Evolutionary conservation across 345 rosid species (phyloP).

Genomic region (Dipteronia sinensis): DNA sequence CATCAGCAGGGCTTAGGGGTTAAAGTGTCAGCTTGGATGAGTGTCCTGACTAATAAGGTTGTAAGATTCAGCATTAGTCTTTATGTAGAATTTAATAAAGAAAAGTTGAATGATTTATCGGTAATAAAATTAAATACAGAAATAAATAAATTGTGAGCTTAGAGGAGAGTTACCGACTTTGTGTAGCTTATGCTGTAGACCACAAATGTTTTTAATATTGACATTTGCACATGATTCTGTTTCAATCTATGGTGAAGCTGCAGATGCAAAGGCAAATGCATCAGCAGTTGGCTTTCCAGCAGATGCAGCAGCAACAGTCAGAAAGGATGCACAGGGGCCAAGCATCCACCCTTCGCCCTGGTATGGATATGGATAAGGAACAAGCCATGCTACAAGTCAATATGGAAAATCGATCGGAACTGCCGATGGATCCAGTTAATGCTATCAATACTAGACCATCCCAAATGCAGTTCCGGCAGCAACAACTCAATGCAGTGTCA

Average conservation of each 20-base stretch:
- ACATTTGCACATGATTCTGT: not conserved
- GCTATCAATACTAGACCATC: slow-evolving; percentile 56
- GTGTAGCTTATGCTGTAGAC: not conserved
- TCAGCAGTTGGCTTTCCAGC: slow-evolving; percentile 61
- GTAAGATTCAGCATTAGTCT: not conserved
- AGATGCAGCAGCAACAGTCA: slow-evolving; percentile 45
- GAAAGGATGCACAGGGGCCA: slow-evolving; percentile 69
- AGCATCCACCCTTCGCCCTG: slow-evolving; percentile 57
- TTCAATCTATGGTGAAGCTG: slow-evolving; percentile 27
- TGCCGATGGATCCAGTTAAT: slow-evolving; percentile 64
- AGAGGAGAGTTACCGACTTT: slow-evolving; percentile 5
- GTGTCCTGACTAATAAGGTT: not conserved
- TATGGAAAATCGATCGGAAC: slow-evolving; percentile 69
- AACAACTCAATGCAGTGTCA: slow-evolving; percentile 65
- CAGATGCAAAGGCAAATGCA: slow-evolving; percentile 73
- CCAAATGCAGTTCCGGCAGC: slow-evolving; percentile 71
- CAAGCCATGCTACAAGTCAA: slow-evolving; percentile 77
- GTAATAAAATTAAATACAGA: not conserved
- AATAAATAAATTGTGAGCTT: not conserved
- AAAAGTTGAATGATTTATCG: not conserved
- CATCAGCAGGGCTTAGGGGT: not conserved
- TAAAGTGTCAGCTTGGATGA: not conserved
- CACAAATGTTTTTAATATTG: not conserved
- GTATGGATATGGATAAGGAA: slow-evolving; percentile 72
- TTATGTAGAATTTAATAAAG: not conserved